Evolutionary conservation across 192 early-diverging fungal species (phyloP).

Genomic region (Phlyctochytrium arcticum): DNA sequence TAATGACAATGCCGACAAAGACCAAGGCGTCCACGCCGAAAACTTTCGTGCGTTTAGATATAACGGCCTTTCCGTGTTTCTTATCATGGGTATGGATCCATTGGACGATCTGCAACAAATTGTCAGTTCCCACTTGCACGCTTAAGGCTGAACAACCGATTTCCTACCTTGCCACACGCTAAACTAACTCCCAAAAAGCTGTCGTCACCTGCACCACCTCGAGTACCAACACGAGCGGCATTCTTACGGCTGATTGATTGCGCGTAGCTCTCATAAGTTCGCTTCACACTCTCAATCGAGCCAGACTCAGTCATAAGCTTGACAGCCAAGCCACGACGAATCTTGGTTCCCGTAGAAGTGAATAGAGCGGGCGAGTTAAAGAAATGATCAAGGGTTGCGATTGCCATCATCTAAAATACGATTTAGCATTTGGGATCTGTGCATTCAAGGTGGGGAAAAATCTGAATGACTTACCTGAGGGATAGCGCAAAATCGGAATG

Average conservation of each 20-base stretch:
- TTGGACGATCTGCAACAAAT: constrained; percentile 18
- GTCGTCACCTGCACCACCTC: constrained; percentile 35
- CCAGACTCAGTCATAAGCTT: constrained; percentile 40
- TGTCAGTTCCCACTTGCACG: background rate
- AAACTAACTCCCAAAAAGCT: constrained; percentile 30
- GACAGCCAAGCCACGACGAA: constrained; percentile 60
- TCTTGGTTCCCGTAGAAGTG: constrained; percentile 76
- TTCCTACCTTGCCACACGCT: constrained; percentile 40
- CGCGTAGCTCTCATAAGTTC: constrained; percentile 34
- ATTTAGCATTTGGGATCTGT: background rate
- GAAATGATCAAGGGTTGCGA: constrained; percentile 81
- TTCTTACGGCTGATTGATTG: constrained; percentile 32
- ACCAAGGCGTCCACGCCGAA: background rate
- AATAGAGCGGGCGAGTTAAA: constrained; percentile 85
- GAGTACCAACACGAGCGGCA: constrained; percentile 20
- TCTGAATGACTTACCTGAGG: constrained; percentile 73
- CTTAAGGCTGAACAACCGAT: background rate
- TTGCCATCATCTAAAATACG: constrained; percentile 74
- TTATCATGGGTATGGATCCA: constrained; percentile 15
- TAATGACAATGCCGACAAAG: background rate
- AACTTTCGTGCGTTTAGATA: background rate
- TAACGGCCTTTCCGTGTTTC: background rate
- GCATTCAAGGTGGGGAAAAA: background rate
- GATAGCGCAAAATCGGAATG: constrained; percentile 95
- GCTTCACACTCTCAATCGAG: constrained; percentile 40